A percentile compares a stretch with the other conserved stretches of the same genome.
These are phyloP conservation scores for Chlorella sp. DNA, from an alignment of 139 green algal genomes.

Conservation along the genomic window DNA sequence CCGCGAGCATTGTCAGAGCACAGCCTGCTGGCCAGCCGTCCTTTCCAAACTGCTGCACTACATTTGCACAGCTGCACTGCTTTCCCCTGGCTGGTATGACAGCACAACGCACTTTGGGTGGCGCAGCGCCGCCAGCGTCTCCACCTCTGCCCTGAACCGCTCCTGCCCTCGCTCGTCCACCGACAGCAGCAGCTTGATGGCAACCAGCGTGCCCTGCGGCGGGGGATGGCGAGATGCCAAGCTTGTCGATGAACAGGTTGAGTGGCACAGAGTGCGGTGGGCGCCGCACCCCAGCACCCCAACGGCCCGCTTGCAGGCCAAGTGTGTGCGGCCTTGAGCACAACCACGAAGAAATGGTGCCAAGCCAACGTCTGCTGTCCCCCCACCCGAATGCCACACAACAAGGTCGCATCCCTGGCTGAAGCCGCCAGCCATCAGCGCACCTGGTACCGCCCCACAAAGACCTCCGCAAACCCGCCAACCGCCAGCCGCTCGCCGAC, in stretches of 20 bases:
- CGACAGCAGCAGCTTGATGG: slow-evolving; percentile 69
- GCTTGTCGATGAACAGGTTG: no score
- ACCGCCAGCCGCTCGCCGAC: slow-evolving; percentile 81
- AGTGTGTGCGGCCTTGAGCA: no score
- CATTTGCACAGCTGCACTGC: no score
- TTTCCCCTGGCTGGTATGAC: no score
- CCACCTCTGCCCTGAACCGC: slow-evolving; percentile 52
- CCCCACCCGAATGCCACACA: not conserved
- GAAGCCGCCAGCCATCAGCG: no score
- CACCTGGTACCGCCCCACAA: slow-evolving; percentile 71
- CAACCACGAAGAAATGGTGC: no score
- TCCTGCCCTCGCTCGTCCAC: slow-evolving; percentile 46
- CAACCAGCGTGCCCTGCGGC: slow-evolving; percentile 70
- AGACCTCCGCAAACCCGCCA: slow-evolving; percentile 84
- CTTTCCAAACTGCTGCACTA: not conserved
- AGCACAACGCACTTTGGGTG: slow-evolving; percentile 60
- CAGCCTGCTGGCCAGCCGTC: not conserved
- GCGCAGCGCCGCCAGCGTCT: slow-evolving; percentile 61
- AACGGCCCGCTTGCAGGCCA: no score
- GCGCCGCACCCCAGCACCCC: no score
- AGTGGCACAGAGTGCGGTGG: no score
- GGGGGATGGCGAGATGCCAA: no score
- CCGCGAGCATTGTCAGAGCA: not conserved
- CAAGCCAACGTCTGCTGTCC: no score
- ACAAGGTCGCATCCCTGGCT: no score